Conservation (phyloP, 495 filamentous ascomycete genomes). For the Jackrogersella minutella region DNA sequence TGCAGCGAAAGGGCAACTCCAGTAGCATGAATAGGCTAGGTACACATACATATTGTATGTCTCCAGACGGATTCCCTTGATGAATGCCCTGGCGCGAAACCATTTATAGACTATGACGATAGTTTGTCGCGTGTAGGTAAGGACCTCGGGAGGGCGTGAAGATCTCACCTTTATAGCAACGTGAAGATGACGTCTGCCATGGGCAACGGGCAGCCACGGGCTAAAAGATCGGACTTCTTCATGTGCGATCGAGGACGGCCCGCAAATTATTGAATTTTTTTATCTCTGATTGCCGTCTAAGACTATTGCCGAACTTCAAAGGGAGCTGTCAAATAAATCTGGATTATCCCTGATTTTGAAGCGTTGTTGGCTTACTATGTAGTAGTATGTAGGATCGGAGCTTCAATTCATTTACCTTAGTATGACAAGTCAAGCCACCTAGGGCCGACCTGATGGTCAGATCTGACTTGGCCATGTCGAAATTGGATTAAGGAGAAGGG, state of each 20-base stretch:
- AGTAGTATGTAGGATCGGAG: background rate
- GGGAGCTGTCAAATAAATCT: slow-evolving; percentile 21
- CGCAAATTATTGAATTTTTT: slow-evolving; percentile 38
- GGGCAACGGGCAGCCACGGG: background rate
- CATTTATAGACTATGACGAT: slow-evolving; percentile 35
- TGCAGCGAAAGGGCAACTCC: slow-evolving; percentile 12
- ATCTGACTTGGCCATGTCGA: background rate
- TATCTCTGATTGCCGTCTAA: slow-evolving; percentile 11
- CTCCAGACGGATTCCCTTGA: slow-evolving; percentile 14
- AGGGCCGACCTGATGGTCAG: slow-evolving; percentile 1
- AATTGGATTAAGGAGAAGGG: slow-evolving; percentile 4
- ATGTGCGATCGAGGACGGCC: slow-evolving; percentile 31
- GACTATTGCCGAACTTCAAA: too few species aligned
- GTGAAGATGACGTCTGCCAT: slow-evolving; percentile 35
- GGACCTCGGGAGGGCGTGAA: slow-evolving; percentile 12
- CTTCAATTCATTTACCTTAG: slow-evolving; percentile 17
- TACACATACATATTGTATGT: slow-evolving; percentile 2
- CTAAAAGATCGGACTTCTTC: slow-evolving; percentile 18
- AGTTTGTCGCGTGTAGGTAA: slow-evolving; percentile 15
- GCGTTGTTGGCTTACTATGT: background rate
- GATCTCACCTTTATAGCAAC: slow-evolving; percentile 26
- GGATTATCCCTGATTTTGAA: slow-evolving; percentile 13
- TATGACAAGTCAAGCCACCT: background rate
- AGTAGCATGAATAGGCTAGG: background rate
- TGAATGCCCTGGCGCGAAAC: slow-evolving; percentile 20